Evolutionary conservation across 2,329 filamentous ascomycete species (phyloP), one percentile per base, ranked within the genome.

Genomic region (Chaetomium strumarium): DNA sequence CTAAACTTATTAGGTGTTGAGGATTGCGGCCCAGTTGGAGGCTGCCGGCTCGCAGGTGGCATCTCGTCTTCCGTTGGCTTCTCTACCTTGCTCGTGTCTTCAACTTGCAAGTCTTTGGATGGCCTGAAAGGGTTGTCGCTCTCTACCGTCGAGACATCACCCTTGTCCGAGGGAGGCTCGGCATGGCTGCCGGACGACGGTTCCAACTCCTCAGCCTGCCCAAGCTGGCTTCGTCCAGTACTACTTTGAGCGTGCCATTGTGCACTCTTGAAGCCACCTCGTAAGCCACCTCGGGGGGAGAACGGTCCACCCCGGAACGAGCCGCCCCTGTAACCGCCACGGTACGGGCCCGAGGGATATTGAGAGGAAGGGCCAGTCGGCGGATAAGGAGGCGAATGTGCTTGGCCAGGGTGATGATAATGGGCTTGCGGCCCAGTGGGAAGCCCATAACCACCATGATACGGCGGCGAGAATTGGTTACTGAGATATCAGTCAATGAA

Each of bases 1-100:
- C 90, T 95, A 64, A 96, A 95, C 70, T 92, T 93, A 41, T 83
- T 82, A 49, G 61, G 49, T 16, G 72, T 70, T 33, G 76, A 72
- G 12, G 71, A 66, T n/a, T 78, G 74, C n/a, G 79, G 74, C 5
- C 79, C 76, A 2, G 75, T 73, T 17, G 78, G 74, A 2, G 77
- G 70, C 37, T 79, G 73, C 52, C 79, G 78, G 52, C 69, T 74
- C 11, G 80, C 75, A 17, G 78, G 78, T 30, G 77, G 76, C 70
- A 81, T 79, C 49, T 75, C 72, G 52, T 79, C 75, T 19, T 73
- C 69, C 20, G 69, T 68, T 12, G 75, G 71, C 46, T 80, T 38
- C 14, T 58, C 58, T 4, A 53, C 78, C 19, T 75, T 69, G 44
- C 69, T 70, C 57, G 80, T 75, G 62, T 88, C 83, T 64, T 88